phyloP scores from a whole-genome alignment of 495 filamentous ascomycete genomes.

The Penicillium waksmanii region DNA sequence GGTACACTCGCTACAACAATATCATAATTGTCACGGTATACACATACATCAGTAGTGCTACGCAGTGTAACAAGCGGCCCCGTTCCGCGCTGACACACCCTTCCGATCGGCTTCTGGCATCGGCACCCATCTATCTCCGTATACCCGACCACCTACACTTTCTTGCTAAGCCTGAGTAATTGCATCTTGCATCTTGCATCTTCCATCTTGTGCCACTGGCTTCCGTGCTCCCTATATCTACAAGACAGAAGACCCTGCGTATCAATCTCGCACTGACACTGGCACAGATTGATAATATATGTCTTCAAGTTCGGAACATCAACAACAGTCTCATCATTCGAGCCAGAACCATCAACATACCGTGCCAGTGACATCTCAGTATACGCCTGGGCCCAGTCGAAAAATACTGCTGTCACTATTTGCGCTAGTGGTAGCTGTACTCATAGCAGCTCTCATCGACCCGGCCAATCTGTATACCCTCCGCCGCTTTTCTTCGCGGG shows the following conservation, averaged over 20 bases:
- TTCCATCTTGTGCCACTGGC: too few relatives aligned
- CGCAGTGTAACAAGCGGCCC: conserved; percentile 18
- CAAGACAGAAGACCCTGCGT: too few relatives aligned
- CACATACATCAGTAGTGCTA: too few relatives aligned
- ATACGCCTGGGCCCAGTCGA: background rate
- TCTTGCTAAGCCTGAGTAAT: conserved; percentile 1
- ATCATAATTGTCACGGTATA: too few relatives aligned
- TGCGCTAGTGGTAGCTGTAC: conserved; percentile 19
- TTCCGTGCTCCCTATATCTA: too few relatives aligned
- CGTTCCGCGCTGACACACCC: conserved; percentile 35
- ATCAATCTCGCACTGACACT: too few relatives aligned
- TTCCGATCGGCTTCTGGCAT: conserved; percentile 26
- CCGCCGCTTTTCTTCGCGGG: conserved; percentile 24
- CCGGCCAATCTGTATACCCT: conserved; percentile 41
- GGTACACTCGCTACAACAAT: too few relatives aligned
- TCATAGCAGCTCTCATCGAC: conserved; percentile 23
- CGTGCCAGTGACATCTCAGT: background rate
- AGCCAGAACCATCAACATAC: background rate
- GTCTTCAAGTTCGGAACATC: conserved; percentile 30
- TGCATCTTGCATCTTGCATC: background rate
- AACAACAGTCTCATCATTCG: conserved; percentile 4
- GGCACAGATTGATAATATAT: conserved; percentile 18
- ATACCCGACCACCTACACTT: background rate
- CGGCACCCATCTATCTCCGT: conserved; percentile 13
- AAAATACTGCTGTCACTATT: conserved; percentile 7